Conservation (phyloP, 805 yeast genomes). For the Candida tallmaniae region DNA sequence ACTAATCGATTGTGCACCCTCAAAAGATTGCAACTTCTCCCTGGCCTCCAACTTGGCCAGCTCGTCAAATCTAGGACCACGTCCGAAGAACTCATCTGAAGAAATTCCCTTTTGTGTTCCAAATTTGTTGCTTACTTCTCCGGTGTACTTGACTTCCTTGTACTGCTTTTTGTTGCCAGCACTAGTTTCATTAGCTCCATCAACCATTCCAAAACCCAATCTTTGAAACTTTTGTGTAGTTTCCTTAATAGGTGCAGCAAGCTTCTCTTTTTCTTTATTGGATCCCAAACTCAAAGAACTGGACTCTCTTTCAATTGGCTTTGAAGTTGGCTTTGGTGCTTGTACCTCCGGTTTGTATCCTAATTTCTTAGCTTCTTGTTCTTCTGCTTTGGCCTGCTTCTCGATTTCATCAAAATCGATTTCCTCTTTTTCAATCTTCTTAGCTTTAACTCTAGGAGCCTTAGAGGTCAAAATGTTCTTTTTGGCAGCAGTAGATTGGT, state of each 20-base stretch:
- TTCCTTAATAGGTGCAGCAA: slow-evolving; percentile 30
- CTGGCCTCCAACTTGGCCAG: slow-evolving; percentile 75
- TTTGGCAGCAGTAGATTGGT: slow-evolving; percentile 13
- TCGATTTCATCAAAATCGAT: slow-evolving; percentile 59
- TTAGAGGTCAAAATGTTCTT: slow-evolving; percentile 44
- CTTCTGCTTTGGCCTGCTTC: slow-evolving; percentile 78
- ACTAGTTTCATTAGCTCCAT: slow-evolving; percentile 48
- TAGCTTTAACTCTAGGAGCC: slow-evolving; percentile 52
- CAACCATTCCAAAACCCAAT: slow-evolving; percentile 87
- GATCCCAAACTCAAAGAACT: slow-evolving; percentile 1
- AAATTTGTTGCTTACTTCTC: slow-evolving; percentile 70
- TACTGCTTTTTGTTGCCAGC: slow-evolving; percentile 32
- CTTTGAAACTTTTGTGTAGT: slow-evolving; percentile 71
- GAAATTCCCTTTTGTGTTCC: slow-evolving; percentile 93
- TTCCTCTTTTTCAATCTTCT: slow-evolving; percentile 42
- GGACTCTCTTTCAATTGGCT: slow-evolving; percentile 2
- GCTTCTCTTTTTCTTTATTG: slow-evolving; percentile 11
- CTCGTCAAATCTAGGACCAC: slow-evolving; percentile 74
- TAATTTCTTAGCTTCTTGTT: slow-evolving; percentile 56
- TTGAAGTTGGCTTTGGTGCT: not conserved
- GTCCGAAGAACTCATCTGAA: slow-evolving; percentile 90
- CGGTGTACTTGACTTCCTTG: slow-evolving; percentile 61
- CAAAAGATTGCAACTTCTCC: slow-evolving; percentile 73
- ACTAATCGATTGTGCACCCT: slow-evolving; percentile 86
- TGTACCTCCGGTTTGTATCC: slow-evolving; percentile 48